Conservation (phyloP, 192 early-diverging fungal species). For the Chytriomyces sp. region DNA sequence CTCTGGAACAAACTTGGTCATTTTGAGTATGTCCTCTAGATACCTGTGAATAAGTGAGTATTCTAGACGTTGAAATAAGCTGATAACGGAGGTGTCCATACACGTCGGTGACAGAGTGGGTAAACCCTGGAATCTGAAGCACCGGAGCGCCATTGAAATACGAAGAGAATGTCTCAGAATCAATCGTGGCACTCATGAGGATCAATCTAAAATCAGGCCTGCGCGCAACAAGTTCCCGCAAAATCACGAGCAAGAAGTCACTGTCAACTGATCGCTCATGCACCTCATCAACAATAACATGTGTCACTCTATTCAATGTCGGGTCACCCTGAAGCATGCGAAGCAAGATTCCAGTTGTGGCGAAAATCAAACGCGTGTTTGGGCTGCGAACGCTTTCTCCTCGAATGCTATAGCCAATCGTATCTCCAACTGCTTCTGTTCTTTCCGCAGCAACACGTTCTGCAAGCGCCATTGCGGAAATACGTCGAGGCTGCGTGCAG, state of each 20-base stretch:
- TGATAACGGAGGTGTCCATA: not conserved
- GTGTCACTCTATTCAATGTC: conserved; percentile 55
- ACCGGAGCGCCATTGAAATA: conserved; percentile 54
- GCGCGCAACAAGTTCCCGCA: conserved; percentile 61
- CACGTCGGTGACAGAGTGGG: conserved; percentile 50
- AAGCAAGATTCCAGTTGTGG: conserved; percentile 69
- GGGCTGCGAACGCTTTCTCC: conserved; percentile 51
- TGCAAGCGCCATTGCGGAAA: conserved; percentile 74
- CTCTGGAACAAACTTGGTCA: conserved; percentile 35
- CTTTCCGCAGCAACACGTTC: conserved; percentile 64
- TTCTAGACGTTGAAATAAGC: not conserved
- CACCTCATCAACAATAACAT: conserved; percentile 79
- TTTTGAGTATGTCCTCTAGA: conserved; percentile 66
- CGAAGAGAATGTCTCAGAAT: conserved; percentile 50
- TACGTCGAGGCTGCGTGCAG: conserved; percentile 68
- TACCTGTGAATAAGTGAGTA: conserved; percentile 23
- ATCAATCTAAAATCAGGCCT: conserved; percentile 56
- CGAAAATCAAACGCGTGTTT: conserved; percentile 41
- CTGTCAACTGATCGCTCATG: conserved; percentile 65
- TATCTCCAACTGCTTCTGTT: conserved; percentile 58
- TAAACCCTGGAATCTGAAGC: conserved; percentile 58
- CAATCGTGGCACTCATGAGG: conserved; percentile 74
- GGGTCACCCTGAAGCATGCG: conserved; percentile 68
- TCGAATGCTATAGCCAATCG: conserved; percentile 77
- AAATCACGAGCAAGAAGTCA: conserved; percentile 74